Percentiles rank a stretch among this genome's conserved stretches.
phyloP scores from a whole-genome alignment of 129 eudicot species.

The Ambrosia trifida region DNA sequence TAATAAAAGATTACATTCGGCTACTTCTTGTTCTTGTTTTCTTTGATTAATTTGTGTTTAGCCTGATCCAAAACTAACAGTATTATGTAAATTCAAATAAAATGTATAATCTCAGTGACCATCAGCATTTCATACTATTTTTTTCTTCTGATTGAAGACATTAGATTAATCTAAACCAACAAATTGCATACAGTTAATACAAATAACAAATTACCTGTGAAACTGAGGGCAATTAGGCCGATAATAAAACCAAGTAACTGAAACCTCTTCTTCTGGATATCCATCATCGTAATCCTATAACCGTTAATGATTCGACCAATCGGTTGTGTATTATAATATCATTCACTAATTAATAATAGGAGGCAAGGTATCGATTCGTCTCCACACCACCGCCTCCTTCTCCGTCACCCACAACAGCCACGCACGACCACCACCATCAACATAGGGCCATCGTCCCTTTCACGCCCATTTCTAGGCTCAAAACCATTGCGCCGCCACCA shows the following conservation, averaged over 20 bases:
- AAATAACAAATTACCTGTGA: slow-evolving; percentile 33
- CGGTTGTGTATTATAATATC: slow-evolving; percentile 12
- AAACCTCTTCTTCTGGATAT: slow-evolving; percentile 34
- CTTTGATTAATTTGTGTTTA: too few relatives aligned
- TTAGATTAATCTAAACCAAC: neutral
- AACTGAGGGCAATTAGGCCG: slow-evolving; percentile 31
- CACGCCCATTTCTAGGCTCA: too few relatives aligned
- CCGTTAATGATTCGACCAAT: slow-evolving; percentile 5
- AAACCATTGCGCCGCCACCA: too few relatives aligned
- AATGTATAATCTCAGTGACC: neutral
- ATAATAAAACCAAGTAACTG: slow-evolving; percentile 25
- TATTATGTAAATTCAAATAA: too few relatives aligned
- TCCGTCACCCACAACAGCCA: too few relatives aligned
- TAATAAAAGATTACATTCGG: too few relatives aligned
- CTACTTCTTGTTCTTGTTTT: too few relatives aligned
- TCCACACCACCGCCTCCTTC: too few relatives aligned
- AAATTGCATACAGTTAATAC: neutral
- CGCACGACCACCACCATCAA: too few relatives aligned
- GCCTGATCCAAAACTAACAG: too few relatives aligned
- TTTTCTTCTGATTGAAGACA: neutral
- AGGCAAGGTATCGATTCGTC: slow-evolving; percentile 30
- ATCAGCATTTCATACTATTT: neutral
- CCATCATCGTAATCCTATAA: slow-evolving; percentile 26
- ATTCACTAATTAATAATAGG: neutral
- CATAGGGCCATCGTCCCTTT: too few relatives aligned